Base-by-base conservation (phyloP, 2,329 filamentous ascomycete genomes). In the Penicillium rolfsii region DNA sequence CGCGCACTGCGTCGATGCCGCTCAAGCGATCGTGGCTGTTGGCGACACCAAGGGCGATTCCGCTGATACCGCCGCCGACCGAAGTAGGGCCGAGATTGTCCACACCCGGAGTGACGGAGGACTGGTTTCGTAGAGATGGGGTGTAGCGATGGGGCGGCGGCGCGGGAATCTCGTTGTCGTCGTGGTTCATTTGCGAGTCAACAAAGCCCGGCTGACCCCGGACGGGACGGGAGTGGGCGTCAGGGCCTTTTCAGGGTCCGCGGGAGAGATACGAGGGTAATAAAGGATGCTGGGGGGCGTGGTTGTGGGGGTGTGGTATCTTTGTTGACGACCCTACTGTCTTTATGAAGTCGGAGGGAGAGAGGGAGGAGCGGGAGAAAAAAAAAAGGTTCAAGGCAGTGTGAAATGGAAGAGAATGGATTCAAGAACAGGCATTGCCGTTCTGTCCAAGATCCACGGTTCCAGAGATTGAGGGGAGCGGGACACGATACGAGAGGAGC, bases 51-150 rank as follows among this genome's bases (percentile, higher is more conserved):
- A 87, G 82, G 41, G 89, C 88, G 61, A 91, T 85, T 57, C 87
- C 88, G 33, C 87, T 82, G 75, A 91, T 87, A 58, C 87, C 89
- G 67, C 87, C 89, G 24, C 80, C 81, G 28, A 83, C 81, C 16
- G 89, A 85, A 41, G 80, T 75, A 53, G 85, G 81, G 62, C 88
- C 83, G 65, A 89, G 85, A 73, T 91, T 91, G 76, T 91, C 88
- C 62, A 85, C 83, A 36, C 86, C 88, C 1, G 87, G 86, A 1
- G 87, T 89, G 28, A 80, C 77, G 46, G 73, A 78, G 59, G 70
- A 77, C 62, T 70, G 68, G 7, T 76, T 76, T 33, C 73, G 74
- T 35, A 71, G 68, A 9, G 74, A 70, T 12, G 73, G 69, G 4
- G 73, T 67, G 52, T 67, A 67, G 19, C 57, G 59, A 60, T 69